Evolutionary conservation across 2,329 filamentous ascomycete genomes (phyloP).

Genomic region (Phoma herbarum): DNA sequence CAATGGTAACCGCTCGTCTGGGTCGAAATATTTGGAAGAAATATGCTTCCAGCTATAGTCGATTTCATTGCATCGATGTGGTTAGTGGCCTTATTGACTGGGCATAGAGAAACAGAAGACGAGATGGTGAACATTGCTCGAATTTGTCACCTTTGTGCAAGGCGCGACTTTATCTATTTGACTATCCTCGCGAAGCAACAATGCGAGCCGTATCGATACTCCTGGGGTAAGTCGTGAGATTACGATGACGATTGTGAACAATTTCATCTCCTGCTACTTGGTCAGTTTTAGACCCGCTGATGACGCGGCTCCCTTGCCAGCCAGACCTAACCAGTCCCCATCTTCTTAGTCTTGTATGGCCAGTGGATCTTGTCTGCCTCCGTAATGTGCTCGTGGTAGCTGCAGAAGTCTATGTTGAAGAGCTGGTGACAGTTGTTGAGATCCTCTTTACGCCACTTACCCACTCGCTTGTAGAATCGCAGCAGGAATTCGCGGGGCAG

Average conservation of each 20-base stretch:
- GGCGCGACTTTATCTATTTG: not conserved
- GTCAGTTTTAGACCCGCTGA: not conserved
- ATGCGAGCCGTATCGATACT: not conserved
- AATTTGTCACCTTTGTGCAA: not conserved
- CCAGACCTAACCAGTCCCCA: slow-evolving; percentile 12
- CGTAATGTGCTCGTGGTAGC: slow-evolving; percentile 15
- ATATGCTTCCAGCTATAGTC: not conserved
- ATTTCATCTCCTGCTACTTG: not conserved
- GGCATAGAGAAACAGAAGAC: not conserved
- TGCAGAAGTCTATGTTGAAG: slow-evolving; percentile 21
- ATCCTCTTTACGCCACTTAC: slow-evolving; percentile 14
- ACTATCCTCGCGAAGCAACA: not conserved
- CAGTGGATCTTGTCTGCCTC: slow-evolving; percentile 12
- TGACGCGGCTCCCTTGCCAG: slow-evolving; percentile 6
- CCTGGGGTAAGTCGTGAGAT: not conserved
- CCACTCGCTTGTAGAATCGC: slow-evolving; percentile 18
- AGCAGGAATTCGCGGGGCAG: slow-evolving; percentile 14
- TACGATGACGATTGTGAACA: not conserved
- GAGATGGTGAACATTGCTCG: not conserved
- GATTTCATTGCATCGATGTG: not conserved
- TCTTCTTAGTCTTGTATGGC: slow-evolving; percentile 11
- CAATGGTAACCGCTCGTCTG: not conserved
- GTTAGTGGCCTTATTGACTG: not conserved
- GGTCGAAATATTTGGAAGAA: not conserved
- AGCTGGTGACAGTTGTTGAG: slow-evolving; percentile 13